A percentile compares a stretch with the other conserved stretches of the same genome.
These are phyloP conservation scores for Trichoderma koningiopsis DNA, from an alignment of 2,329 filamentous ascomycete genomes.

Conservation along the genomic window DNA sequence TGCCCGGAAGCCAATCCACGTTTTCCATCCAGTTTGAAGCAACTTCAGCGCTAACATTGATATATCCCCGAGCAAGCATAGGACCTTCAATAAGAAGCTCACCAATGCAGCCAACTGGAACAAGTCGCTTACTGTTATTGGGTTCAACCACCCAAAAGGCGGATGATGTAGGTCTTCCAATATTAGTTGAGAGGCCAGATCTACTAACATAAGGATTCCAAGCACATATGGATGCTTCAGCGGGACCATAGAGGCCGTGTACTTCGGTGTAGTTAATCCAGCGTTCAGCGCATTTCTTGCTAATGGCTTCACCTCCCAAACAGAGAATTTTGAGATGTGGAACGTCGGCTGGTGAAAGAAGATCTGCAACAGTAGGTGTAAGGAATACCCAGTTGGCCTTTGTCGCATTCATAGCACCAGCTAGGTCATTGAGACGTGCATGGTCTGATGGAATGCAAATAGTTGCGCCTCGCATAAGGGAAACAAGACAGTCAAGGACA, in stretches of 20 bases:
- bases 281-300: constrained; percentile 17
- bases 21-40: constrained; percentile 26
- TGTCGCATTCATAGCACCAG: constrained; percentile 21
- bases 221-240: constrained; percentile 24
- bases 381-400: constrained; percentile 26
- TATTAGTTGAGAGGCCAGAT: constrained; percentile 21
- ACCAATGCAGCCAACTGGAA: constrained; percentile 29
- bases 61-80: constrained; percentile 30
- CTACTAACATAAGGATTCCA: constrained; percentile 7
- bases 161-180: constrained; percentile 21
- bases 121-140: constrained; percentile 24
- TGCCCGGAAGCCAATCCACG: constrained; percentile 23
- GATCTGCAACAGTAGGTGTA: constrained; percentile 30
- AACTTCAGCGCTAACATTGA: constrained; percentile 25
- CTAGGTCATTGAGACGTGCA: constrained; percentile 28
- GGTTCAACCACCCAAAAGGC: constrained; percentile 31
- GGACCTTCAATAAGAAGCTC: constrained; percentile 32
- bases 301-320: constrained; percentile 24
- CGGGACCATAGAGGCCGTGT: constrained; percentile 23
- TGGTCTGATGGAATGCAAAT: constrained; percentile 30
- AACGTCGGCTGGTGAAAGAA: constrained; percentile 18
- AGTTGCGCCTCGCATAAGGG: constrained; percentile 28
- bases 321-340: constrained; percentile 23
- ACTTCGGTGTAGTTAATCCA: constrained; percentile 5
- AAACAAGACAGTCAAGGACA: constrained; percentile 28